Evolutionary conservation across 208 protist species (phyloP).

Genomic region (Angomonas deanei): DNA sequence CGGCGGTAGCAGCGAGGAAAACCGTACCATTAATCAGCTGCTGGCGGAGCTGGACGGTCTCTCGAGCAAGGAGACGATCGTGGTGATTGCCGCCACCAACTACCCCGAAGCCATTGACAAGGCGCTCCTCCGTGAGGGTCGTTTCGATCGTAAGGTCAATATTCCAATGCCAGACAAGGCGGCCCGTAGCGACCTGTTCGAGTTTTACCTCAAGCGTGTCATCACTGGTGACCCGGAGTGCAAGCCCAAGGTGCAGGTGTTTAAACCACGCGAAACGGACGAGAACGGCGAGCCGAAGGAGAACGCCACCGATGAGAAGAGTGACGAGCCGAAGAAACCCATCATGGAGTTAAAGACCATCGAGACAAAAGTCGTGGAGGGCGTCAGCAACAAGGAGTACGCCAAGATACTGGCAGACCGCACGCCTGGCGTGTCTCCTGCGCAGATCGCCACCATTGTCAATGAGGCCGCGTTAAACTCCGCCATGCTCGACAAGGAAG

Average conservation of each 20-base stretch:
- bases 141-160: constrained; percentile 91
- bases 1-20: constrained; percentile 90
- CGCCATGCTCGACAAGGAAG: constrained; percentile 67
- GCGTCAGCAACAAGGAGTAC: constrained; percentile 77
- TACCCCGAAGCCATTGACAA: constrained; percentile 95
- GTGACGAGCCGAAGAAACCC: background rate
- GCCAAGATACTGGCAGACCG: constrained; percentile 71
- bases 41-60: constrained; percentile 95
- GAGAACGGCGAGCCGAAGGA: constrained; percentile 20
- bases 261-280: constrained; percentile 51
- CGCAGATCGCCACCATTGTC: constrained; percentile 95
- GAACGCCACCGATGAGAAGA: background rate
- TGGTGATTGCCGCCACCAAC: constrained; percentile 98
- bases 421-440: constrained; percentile 91
- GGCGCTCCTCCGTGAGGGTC: constrained; percentile 88
- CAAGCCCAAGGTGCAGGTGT: constrained; percentile 75
- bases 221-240: constrained; percentile 85
- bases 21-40: constrained; percentile 96
- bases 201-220: constrained; percentile 84
- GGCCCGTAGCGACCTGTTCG: constrained; percentile 86
- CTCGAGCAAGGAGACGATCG: constrained; percentile 89
- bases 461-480: constrained; percentile 95
- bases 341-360: constrained; percentile 17
- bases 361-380: constrained; percentile 66
- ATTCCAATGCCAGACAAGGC: constrained; percentile 88